These are phyloP conservation scores for Viola pubescens DNA, from an alignment of 441 rosid species.

Conservation along the genomic window DNA sequence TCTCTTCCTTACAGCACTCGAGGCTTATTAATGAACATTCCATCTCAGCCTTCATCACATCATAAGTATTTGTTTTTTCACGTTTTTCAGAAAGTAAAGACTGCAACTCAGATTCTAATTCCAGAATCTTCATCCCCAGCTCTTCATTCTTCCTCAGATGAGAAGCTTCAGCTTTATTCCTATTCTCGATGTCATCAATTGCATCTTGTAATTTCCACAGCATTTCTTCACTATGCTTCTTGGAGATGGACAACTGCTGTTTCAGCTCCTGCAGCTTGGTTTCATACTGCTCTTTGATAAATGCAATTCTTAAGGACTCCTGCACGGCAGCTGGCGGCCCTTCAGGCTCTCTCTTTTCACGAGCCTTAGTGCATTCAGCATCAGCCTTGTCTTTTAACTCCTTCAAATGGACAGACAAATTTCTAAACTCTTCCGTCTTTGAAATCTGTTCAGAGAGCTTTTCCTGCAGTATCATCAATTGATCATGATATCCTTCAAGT, in stretches of 20 bases:
- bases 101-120: slow-evolving; percentile 71
- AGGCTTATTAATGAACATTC: slow-evolving; percentile 94
- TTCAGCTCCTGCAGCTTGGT: slow-evolving; percentile 75
- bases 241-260: slow-evolving; percentile 74
- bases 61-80: slow-evolving; percentile 66
- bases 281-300: slow-evolving; percentile 95
- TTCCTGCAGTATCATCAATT: slow-evolving; percentile 36
- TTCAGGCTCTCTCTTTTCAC: slow-evolving; percentile 50
- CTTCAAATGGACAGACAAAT: slow-evolving; percentile 71
- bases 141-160: slow-evolving; percentile 77
- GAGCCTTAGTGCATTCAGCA: slow-evolving; percentile 48
- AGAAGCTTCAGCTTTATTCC: slow-evolving; percentile 74
- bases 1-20: slow-evolving; percentile 97
- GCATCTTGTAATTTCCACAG: slow-evolving; percentile 89
- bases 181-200: slow-evolving; percentile 69
- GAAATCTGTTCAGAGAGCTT: slow-evolving; percentile 72
- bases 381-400: slow-evolving; percentile 93
- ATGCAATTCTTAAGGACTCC: slow-evolving; percentile 91
- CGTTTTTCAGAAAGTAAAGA: slow-evolving; percentile 54
- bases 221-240: slow-evolving; percentile 88
- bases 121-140: slow-evolving; percentile 58
- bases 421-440: slow-evolving; percentile 88
- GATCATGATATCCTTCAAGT: slow-evolving; percentile 32
- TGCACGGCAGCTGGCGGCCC: slow-evolving; percentile 58
- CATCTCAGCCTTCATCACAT: slow-evolving; percentile 85